A percentile compares a stretch with the other conserved stretches of the same genome.
Conservation (phyloP, 805 yeast genomes). For the Spathaspora passalidarum region DNA sequence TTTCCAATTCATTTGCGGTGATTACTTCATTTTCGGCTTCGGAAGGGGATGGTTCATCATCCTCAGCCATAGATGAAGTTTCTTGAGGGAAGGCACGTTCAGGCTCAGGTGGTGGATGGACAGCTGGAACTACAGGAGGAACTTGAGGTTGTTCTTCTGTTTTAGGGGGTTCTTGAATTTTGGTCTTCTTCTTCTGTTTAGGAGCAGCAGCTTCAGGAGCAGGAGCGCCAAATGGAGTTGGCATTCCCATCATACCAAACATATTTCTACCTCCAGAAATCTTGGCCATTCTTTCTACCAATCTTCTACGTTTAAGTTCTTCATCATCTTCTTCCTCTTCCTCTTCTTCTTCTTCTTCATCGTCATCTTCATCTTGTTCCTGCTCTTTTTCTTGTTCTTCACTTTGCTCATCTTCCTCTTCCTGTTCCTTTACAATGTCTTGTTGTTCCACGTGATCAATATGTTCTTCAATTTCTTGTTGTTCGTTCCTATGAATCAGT, state of each 20-base stretch:
- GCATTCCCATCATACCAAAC: constrained; percentile 68
- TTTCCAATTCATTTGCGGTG: constrained; percentile 1
- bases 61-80: constrained; percentile 19
- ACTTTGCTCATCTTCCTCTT: constrained; percentile 9
- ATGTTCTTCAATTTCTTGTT: constrained; percentile 6
- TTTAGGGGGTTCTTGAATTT: constrained; percentile 10
- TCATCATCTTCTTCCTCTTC: constrained; percentile 70
- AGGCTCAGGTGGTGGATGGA: constrained; percentile 50
- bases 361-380: constrained; percentile 10
- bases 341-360: constrained; percentile 46
- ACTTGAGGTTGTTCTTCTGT: constrained; percentile 13
- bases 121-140: constrained; percentile 18
- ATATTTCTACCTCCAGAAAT: constrained; percentile 83
- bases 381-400: constrained; percentile 15
- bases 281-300: constrained; percentile 95
- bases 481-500: constrained; percentile 11
- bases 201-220: constrained; percentile 10
- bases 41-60: constrained; percentile 16
- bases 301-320: constrained; percentile 67
- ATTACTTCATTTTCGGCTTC: constrained; percentile 7
- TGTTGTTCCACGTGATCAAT: constrained; percentile 4
- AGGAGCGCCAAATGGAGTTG: constrained; percentile 34
- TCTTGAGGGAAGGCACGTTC: constrained; percentile 14
- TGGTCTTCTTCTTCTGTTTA: constrained; percentile 11
- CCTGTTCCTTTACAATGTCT: constrained; percentile 5